Evolutionary conservation across 208 protist species (phyloP), one percentile per base, ranked within the genome.

Genomic region (Leishmania tropica): DNA sequence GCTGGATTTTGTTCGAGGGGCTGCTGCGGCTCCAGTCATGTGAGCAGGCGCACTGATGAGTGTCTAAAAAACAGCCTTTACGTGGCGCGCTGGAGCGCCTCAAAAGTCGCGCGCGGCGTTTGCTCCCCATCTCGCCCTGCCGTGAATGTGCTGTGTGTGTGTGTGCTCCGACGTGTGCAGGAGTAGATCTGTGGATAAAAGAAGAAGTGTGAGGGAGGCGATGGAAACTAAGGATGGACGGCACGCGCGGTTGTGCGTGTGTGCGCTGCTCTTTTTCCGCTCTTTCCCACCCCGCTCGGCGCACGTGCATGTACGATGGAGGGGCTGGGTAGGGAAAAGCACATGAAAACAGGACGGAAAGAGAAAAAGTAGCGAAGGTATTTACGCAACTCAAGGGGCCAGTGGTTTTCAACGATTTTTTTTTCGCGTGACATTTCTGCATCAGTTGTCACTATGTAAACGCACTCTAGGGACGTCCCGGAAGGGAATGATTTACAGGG

Each of bases 1-100:
- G 42, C 31, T 85, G 42, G 82, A 85, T 56, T 82, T 82, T 70
- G 47, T 85, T 5, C 78, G 76, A 31, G 82, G 82, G 40, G 74
- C 78, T 2, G 78, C 74, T n/a, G 54, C 78, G 21, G 51, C 72
- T 1, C 82, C 73, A 5, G 19, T 40, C 1, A 56, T 76, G 28
- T 85, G 64, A 80, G 75, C 2, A 17, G 24, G 17, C 11, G 24
- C 51, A 76, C 65, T 19, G 56, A 71, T n/a, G 68, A 62, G 42
- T 31, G 10, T n/a, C 11, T 42, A 21, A 64, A 58, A 62, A 4
- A 24, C 35, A 37, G 4, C 51, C 6, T 13, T 56, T 35, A 42
- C 21, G 21, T 17, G 28, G 67, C 19, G 8, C 67, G 21, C 67
- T 37, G 70, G 24, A 37, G 28, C 28, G 70, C 28, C 3, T 53